Evolutionary conservation across 1,284 basidiomycete genomes (phyloP).

Genomic region (Hemileia vastatrix): DNA sequence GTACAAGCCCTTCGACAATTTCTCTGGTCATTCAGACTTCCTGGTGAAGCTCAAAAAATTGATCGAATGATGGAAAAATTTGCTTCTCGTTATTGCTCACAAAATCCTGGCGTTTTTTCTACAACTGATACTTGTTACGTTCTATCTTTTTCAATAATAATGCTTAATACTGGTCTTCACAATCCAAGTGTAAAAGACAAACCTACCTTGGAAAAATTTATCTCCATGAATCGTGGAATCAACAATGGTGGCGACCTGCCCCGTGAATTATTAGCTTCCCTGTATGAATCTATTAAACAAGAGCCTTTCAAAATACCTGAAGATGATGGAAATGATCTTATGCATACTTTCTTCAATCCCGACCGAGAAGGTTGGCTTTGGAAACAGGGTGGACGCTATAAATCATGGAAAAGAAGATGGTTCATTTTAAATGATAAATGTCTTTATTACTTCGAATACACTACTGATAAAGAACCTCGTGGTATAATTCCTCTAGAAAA

Average conservation of each 20-base stretch:
- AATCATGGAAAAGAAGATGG: no score
- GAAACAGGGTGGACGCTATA: no score
- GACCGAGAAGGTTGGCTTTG: no score
- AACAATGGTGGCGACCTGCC: conserved; percentile 78
- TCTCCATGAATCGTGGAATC: conserved; percentile 87
- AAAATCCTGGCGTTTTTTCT: conserved; percentile 77
- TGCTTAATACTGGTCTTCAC: conserved; percentile 91
- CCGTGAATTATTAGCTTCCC: conserved; percentile 62
- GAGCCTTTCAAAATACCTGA: conserved; percentile 77
- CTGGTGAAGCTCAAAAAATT: conserved; percentile 91
- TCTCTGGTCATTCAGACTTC: conserved; percentile 83
- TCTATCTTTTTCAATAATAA: conserved; percentile 79
- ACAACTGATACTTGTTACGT: conserved; percentile 87
- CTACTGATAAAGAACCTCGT: no score
- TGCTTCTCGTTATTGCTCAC: conserved; percentile 81
- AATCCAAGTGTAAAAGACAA: conserved; percentile 77
- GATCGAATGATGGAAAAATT: conserved; percentile 96
- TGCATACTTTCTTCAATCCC: no score
- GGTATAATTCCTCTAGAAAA: no score
- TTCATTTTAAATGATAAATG: no score
- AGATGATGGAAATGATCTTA: conserved; percentile 93
- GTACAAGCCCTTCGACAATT: conserved; percentile 76
- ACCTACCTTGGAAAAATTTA: conserved; percentile 79
- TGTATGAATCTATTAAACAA: conserved; percentile 90
- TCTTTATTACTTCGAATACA: no score